Evolutionary conservation across 139 green algal species (phyloP), one percentile per base, ranked within the genome.

Genomic region (Astrephomene gubernaculifera): DNA sequence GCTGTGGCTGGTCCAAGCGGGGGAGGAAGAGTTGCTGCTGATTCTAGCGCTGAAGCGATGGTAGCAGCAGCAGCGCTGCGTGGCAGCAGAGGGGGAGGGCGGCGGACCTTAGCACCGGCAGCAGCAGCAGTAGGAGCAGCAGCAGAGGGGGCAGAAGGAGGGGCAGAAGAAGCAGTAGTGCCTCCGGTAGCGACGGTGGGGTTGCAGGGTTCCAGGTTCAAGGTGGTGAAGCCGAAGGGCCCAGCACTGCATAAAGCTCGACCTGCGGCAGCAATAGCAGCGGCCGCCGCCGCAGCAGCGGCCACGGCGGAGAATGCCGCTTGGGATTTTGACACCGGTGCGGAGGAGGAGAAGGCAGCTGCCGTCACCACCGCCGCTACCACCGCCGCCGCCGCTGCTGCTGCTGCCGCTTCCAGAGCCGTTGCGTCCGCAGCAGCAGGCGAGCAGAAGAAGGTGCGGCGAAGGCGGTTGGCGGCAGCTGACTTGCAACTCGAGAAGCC

Each of bases 171-270:
- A 17, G 49, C 49, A 31, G 31, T 17, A 44, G 60, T 31, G 4
- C 31, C 31, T n/a, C 31, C 31, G 9, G 4, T 9, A 8, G 64
- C 64, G 33, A 27, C 25, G 10, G n/a, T n/a, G n/a, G 60, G 9
- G 71, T 8, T 49, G 72, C 31, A 19, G 72, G n/a, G n/a, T n/a
- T n/a, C n/a, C 6, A 45, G 52, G 2, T 67, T 80, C n/a, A 65
- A 67, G 19, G 21, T 80, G 19, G n/a, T 49, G 45, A 52, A 25
- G 19, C 72, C 72, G 6, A 80, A 1, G 4, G 72, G 31, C 49
- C 72, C 72, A 1, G 72, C 72, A 49, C 72, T 49, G 19, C 31
- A 68, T 41, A 78, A 78, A 63, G 43, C 49, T 45, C n/a, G 24
- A 10, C 10, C 71, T 29, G 71, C 35, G 45, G n/a, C 31, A 17